These are phyloP conservation scores for Rosa rugosa DNA, from an alignment of 306 rosid genomes.

Conservation along the genomic window DNA sequence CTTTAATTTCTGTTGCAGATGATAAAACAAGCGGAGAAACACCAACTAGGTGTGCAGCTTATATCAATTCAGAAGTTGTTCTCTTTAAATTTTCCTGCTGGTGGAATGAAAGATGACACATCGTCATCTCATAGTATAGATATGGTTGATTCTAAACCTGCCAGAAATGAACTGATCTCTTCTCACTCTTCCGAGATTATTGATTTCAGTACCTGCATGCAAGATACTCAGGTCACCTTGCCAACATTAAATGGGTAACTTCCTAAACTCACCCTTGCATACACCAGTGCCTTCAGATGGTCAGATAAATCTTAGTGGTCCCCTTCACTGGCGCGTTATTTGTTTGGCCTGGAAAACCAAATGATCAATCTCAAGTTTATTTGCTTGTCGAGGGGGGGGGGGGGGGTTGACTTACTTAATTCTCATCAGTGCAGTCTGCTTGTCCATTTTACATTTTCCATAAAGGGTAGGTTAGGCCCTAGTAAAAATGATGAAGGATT, in stretches of 20 bases:
- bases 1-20: constrained; percentile 43
- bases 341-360: background rate
- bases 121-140: constrained; percentile 27
- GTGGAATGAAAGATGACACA: constrained; percentile 26
- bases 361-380: background rate
- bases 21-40: constrained; percentile 51
- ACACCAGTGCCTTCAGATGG: background rate
- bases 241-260: constrained; percentile 90
- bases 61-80: constrained; percentile 69
- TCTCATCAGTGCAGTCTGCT: background rate
- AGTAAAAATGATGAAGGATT: background rate
- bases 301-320: background rate
- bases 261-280: background rate
- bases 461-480: background rate
- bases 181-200: constrained; percentile 49
- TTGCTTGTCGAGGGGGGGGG: background rate
- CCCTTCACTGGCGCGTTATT: background rate
- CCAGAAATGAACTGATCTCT: constrained; percentile 14
- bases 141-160: constrained; percentile 21
- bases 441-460: background rate
- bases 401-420: background rate
- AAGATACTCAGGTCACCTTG: constrained; percentile 60
- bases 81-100: constrained; percentile 40
- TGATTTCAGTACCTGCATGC: constrained; percentile 77
- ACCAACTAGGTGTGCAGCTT: constrained; percentile 55